Evolutionary conservation across 768 basidiomycete species (phyloP).

Genomic region (Tulasnella sp.): DNA sequence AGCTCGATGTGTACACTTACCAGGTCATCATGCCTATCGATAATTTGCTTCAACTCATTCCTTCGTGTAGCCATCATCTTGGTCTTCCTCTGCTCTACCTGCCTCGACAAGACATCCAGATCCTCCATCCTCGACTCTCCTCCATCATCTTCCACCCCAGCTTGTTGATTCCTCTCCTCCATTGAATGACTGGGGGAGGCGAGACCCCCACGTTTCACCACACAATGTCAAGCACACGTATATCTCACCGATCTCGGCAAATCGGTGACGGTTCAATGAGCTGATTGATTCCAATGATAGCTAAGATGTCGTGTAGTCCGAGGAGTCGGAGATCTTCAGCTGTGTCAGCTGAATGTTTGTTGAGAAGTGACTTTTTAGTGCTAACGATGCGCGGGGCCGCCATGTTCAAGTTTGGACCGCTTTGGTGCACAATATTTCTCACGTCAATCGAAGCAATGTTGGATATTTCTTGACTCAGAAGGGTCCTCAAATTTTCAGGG

Average conservation of each 20-base stretch:
- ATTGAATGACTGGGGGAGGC: not conserved
- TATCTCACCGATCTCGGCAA: constrained; percentile 42
- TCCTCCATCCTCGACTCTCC: constrained; percentile 18
- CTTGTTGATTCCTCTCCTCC: not conserved
- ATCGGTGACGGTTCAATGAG: constrained; percentile 50
- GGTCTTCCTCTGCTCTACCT: constrained; percentile 24
- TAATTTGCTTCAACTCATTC: constrained; percentile 41
- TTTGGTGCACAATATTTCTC: too few species aligned
- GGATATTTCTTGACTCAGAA: too few species aligned
- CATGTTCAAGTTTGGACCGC: too few species aligned
- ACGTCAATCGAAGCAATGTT: too few species aligned
- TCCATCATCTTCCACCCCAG: constrained; percentile 13
- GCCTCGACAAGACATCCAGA: constrained; percentile 27
- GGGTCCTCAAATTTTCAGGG: too few species aligned
- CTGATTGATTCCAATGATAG: constrained; percentile 34
- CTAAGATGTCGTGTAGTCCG: not conserved
- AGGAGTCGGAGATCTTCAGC: not conserved
- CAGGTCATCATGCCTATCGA: constrained; percentile 57
- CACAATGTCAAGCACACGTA: not conserved
- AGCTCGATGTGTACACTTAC: constrained; percentile 34
- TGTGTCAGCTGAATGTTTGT: too few species aligned
- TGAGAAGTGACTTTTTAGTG: too few species aligned
- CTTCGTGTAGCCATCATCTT: constrained; percentile 51
- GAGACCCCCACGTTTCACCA: too few species aligned
- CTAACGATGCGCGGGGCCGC: too few species aligned